Base-by-base conservation (phyloP, 306 rosid genomes). In the Cyamopsis tetragonoloba region DNA sequence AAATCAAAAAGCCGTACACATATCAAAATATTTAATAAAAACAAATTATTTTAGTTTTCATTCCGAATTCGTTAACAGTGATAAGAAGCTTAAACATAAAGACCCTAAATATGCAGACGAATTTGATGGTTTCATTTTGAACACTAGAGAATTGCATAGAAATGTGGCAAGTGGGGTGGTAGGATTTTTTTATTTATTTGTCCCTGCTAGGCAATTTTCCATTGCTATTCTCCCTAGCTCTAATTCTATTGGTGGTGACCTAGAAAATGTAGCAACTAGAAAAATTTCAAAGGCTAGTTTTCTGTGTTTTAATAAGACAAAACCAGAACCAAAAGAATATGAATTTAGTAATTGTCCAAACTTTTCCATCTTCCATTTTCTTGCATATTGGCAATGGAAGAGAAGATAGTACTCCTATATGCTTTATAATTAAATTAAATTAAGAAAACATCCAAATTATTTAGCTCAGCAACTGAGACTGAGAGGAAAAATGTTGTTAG, bases 161-260 rank as follows among this genome's bases (percentile, higher is more conserved):
- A 69, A 31, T 58, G 4, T 62, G 44, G 62, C 75, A 53, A 57
- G 71, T 72, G 72, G 77, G 77, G 51, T 31, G 50, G 53, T 43
- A n/a, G 76, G 67, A 55, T n/a, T n/a, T n/a, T n/a, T n/a, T n/a
- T n/a, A n/a, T n/a, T n/a, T n/a, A n/a, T n/a, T n/a, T n/a, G 77
- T 54, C 76, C 8, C 24, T 23, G 42, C 58, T 71, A 60, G 69
- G 76, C 62, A 35, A 20, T 71, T 71, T 70, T 71, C 69, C 7
- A 41, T 17, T 50, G 53, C 65, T 68, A 2, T 5, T 57, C 28
- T 38, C 42, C 22, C 63, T 46, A 75, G 22, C 19, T 26, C 66
- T 61, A 61, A 15, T 69, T 17, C 62, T 49, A 62, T 6, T 60
- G 71, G 43, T 42, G 3, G 57, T 49, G 28, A 58, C 35, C 0